Evolutionary conservation across 2,329 filamentous ascomycete species (phyloP).

Genomic region (Alternaria ethzedia): DNA sequence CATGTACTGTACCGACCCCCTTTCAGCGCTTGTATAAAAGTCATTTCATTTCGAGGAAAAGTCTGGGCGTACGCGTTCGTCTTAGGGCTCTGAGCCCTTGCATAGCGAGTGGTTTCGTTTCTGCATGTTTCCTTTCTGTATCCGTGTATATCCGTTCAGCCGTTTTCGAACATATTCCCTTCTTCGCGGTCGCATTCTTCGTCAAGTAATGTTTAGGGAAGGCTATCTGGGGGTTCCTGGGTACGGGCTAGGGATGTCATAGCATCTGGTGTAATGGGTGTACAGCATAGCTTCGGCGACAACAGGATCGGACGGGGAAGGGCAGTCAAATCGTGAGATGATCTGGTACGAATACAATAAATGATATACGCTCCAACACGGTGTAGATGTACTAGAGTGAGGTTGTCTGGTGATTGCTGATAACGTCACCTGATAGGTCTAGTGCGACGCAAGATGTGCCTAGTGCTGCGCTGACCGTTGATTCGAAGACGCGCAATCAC

Average conservation of each 20-base stretch:
- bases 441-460: slow-evolving; percentile 1
- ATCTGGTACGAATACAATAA: slow-evolving; percentile 14
- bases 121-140: slow-evolving; percentile 42
- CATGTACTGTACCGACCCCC: slow-evolving; percentile 45
- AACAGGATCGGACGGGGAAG: slow-evolving; percentile 14
- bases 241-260: slow-evolving; percentile 22
- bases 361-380: slow-evolving; percentile 11
- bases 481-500: slow-evolving; percentile 11
- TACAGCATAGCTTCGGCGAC: slow-evolving; percentile 24
- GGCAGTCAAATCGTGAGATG: slow-evolving; percentile 14
- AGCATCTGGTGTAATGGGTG: slow-evolving; percentile 29
- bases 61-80: slow-evolving; percentile 41
- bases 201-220: slow-evolving; percentile 37
- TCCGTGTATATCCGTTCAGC: slow-evolving; percentile 33
- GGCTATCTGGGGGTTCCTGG: slow-evolving; percentile 30
- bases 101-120: slow-evolving; percentile 47
- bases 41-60: slow-evolving; percentile 45
- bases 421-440: slow-evolving; percentile 29
- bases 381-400: background rate
- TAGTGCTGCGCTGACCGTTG: slow-evolving; percentile 1
- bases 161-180: slow-evolving; percentile 29
- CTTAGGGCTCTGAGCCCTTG: slow-evolving; percentile 41
- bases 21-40: slow-evolving; percentile 49
- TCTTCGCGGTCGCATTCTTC: slow-evolving; percentile 31
- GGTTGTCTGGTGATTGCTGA: slow-evolving; percentile 12